Conservation (phyloP, 2,329 filamentous ascomycete genomes). For the Paraphoma sp. region DNA sequence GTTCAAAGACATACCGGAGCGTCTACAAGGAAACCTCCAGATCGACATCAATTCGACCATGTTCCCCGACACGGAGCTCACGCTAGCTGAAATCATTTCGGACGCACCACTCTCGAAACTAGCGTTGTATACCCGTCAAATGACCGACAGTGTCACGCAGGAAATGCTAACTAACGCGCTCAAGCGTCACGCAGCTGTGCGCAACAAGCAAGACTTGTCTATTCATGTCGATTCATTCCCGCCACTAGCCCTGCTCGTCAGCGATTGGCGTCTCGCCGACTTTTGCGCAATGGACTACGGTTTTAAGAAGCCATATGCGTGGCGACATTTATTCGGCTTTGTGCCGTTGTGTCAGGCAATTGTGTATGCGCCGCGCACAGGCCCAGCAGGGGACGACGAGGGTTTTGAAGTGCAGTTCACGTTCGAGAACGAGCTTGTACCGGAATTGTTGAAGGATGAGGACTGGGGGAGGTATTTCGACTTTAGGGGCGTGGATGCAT, state of each 20-base stretch:
- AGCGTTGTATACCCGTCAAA: not conserved
- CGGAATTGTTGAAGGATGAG: not conserved
- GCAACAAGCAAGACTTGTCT: not conserved
- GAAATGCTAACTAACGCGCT: not conserved
- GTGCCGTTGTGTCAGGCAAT: not conserved
- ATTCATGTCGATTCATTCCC: constrained; percentile 1
- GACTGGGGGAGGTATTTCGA: constrained; percentile 3
- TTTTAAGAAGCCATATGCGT: not conserved
- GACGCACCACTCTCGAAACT: not conserved
- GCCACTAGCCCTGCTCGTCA: not conserved
- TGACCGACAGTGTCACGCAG: not conserved
- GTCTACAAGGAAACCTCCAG: constrained; percentile 4
- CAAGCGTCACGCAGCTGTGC: not conserved
- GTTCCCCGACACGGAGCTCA: not conserved
- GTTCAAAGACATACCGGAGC: not conserved
- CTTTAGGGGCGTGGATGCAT: constrained; percentile 1
- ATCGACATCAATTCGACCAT: not conserved
- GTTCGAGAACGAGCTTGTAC: constrained; percentile 1
- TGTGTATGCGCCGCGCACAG: constrained; percentile 1
- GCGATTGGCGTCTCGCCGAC: not conserved
- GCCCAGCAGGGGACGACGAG: constrained; percentile 1
- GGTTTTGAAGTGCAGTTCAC: constrained; percentile 1
- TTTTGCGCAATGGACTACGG: not conserved
- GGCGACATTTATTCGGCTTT: not conserved
- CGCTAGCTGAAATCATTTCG: not conserved